These are phyloP conservation scores for Colletotrichum sp. DNA, from an alignment of 2,329 filamentous ascomycete species.

Conservation along the genomic window DNA sequence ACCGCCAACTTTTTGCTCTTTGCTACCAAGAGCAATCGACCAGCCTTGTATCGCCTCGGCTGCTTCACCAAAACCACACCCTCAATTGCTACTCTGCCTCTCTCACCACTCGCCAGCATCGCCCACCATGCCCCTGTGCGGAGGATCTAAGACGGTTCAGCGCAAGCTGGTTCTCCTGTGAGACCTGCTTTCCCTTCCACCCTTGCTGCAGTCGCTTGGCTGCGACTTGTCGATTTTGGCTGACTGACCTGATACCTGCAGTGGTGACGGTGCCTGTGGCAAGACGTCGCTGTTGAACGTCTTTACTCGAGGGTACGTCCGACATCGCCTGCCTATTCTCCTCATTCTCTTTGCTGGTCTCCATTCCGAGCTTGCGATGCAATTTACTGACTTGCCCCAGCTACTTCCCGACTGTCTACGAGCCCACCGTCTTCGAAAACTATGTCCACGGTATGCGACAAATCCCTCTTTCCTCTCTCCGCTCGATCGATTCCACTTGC, in stretches of 20 bases:
- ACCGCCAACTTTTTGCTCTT: not conserved
- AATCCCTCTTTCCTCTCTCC: not conserved
- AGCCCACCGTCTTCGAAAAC: conserved; percentile 98
- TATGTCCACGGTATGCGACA: conserved; percentile 85
- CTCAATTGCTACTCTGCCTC: not conserved
- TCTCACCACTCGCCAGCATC: not conserved
- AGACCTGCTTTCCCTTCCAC: conserved; percentile 41
- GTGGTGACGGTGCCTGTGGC: conserved; percentile 93
- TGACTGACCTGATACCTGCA: conserved; percentile 38
- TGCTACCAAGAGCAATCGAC: not conserved
- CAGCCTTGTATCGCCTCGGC: not conserved
- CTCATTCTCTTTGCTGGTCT: not conserved
- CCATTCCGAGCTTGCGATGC: not conserved
- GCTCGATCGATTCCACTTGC: not conserved
- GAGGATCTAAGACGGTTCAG: conserved; percentile 84
- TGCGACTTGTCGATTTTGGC: conserved; percentile 6
- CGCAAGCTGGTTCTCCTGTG: conserved; percentile 95
- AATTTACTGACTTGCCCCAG: conserved; percentile 45
- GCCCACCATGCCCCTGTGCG: conserved; percentile 50
- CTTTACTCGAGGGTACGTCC: conserved; percentile 89
- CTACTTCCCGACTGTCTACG: conserved; percentile 98
- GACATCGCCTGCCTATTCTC: not conserved
- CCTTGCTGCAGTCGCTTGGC: not conserved
- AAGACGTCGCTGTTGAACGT: conserved; percentile 98
- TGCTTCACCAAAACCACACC: not conserved